Evolutionary conservation across 2,329 filamentous ascomycete species (phyloP).

Genomic region (Diaporthe sp.): DNA sequence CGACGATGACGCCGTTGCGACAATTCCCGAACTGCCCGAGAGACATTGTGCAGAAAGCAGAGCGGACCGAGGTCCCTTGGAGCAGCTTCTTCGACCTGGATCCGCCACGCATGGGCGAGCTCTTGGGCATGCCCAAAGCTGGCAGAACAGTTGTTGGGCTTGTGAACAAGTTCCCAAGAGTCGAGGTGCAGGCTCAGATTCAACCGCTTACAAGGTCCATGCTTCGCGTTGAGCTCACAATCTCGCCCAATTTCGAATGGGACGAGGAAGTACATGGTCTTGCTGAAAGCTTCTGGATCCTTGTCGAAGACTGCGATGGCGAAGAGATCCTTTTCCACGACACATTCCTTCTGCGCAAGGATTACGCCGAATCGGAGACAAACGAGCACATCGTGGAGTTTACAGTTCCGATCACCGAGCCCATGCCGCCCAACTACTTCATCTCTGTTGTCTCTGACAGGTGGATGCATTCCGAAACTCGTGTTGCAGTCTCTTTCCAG

Average conservation of each 20-base stretch:
- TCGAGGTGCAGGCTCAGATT: conserved; percentile 93
- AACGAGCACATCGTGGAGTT: conserved; percentile 97
- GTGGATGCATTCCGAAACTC: conserved; percentile 98
- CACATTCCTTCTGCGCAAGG: conserved; percentile 90
- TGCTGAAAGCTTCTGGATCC: conserved; percentile 95
- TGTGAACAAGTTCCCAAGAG: conserved; percentile 91
- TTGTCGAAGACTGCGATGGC: conserved; percentile 97
- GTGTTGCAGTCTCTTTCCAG: conserved; percentile 92
- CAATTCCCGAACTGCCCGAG: conserved; percentile 88
- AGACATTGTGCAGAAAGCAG: conserved; percentile 92
- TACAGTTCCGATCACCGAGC: conserved; percentile 95
- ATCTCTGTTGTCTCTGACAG: conserved; percentile 94
- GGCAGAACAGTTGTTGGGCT: conserved; percentile 88
- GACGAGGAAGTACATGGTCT: conserved; percentile 89
- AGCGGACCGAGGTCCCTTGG: conserved; percentile 96
- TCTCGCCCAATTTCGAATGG: conserved; percentile 97
- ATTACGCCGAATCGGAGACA: conserved; percentile 86
- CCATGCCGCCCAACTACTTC: conserved; percentile 99
- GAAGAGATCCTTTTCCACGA: conserved; percentile 97
- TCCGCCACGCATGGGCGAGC: conserved; percentile 94
- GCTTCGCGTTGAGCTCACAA: conserved; percentile 89
- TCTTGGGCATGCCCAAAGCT: conserved; percentile 90
- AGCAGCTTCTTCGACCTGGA: conserved; percentile 95
- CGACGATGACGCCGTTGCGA: conserved; percentile 94
- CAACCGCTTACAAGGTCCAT: conserved; percentile 96